phyloP scores from a whole-genome alignment of 1,139 yeast genomes.

The Lodderomyces elongisporus region DNA sequence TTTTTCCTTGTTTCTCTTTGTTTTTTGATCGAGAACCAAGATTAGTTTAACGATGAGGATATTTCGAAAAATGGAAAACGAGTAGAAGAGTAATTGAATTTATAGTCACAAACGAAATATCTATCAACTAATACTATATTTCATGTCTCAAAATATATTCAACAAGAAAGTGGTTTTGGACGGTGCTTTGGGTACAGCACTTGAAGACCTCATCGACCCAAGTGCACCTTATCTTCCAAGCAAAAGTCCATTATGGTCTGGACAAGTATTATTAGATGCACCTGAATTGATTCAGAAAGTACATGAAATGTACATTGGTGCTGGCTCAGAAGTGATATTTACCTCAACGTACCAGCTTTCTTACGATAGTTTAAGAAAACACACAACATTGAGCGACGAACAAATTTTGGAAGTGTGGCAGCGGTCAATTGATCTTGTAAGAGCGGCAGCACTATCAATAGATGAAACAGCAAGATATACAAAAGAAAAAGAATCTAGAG shows the following conservation, averaged over 20 bases:
- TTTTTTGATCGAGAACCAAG: no score
- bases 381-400: slow-evolving; percentile 23
- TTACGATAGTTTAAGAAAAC: slow-evolving; percentile 31
- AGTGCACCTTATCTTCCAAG: slow-evolving; percentile 13
- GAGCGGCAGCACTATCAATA: no score
- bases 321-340: slow-evolving; percentile 54
- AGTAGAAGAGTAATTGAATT: no score
- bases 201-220: slow-evolving; percentile 16
- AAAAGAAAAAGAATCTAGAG: slow-evolving; percentile 25
- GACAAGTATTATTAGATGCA: slow-evolving; percentile 43
- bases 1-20: no score
- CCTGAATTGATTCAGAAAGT: slow-evolving; percentile 46
- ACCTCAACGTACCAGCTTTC: slow-evolving; percentile 66
- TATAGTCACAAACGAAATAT: no score
- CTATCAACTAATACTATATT: no score
- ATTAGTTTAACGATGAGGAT: no score
- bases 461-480: no score
- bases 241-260: slow-evolving; percentile 55
- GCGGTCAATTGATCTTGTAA: slow-evolving; percentile 27
- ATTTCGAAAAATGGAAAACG: no score
- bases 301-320: slow-evolving; percentile 45
- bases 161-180: slow-evolving; percentile 20
- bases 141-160: no score
- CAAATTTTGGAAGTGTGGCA: slow-evolving; percentile 27
- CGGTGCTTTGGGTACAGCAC: slow-evolving; percentile 31